Conservation (phyloP, 352 stramenopile genomes). For the Pythium sukuiense region DNA sequence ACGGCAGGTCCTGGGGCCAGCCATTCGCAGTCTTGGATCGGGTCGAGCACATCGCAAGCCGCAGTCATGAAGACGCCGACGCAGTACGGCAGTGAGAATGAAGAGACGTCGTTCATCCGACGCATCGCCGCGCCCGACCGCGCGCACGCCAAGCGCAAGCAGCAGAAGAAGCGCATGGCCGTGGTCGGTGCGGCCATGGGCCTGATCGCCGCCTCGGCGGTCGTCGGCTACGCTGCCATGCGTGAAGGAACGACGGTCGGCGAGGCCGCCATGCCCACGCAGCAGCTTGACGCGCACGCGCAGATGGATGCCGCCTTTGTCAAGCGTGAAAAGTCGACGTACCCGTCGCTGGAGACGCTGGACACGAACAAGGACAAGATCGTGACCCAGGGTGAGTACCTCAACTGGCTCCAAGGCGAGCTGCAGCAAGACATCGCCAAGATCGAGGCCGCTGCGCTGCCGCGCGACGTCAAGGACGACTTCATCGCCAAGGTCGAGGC, state of each 20-base stretch:
- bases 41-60: constrained; percentile 2
- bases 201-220: constrained; percentile 39
- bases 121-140: constrained; percentile 49
- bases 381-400: constrained; percentile 40
- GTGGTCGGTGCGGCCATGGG: constrained; percentile 39
- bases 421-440: constrained; percentile 28
- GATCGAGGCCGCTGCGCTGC: constrained; percentile 33
- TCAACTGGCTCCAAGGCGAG: constrained; percentile 32
- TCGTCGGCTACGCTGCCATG: constrained; percentile 46
- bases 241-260: constrained; percentile 1
- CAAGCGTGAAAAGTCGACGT: constrained; percentile 35
- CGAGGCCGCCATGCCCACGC: constrained; percentile 14
- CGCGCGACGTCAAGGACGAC: constrained; percentile 37
- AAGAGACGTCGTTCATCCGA: constrained; percentile 59
- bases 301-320: constrained; percentile 37
- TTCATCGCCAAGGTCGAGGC: constrained; percentile 37
- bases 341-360: constrained; percentile 39
- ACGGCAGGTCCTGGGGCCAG: constrained; percentile 25
- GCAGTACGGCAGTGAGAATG: constrained; percentile 58
- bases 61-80: constrained; percentile 53
- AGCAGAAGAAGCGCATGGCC: constrained; percentile 48
- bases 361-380: constrained; percentile 38
- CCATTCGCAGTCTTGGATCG: neutral
- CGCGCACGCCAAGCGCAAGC: constrained; percentile 31
- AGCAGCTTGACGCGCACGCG: constrained; percentile 35